phyloP scores from a whole-genome alignment of 2,329 filamentous ascomycete species.

The Fonsecaea monophora region DNA sequence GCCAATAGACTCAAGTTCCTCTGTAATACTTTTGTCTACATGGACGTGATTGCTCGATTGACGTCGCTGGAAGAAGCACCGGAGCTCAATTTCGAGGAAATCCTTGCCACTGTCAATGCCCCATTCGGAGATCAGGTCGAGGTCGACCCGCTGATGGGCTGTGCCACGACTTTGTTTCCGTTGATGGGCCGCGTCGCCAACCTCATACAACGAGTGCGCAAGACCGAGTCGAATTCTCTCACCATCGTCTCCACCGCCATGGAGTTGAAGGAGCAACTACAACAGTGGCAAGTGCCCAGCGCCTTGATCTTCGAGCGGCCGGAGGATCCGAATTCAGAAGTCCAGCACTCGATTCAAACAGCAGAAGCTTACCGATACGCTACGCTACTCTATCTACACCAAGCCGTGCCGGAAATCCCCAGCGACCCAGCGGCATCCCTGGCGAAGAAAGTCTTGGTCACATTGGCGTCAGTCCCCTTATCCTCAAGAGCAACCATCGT shows the following conservation, averaged over 20 bases:
- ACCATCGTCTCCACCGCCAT: slow-evolving; percentile 68
- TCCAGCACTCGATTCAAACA: slow-evolving; percentile 70
- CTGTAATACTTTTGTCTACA: slow-evolving; percentile 75
- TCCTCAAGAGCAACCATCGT: slow-evolving; percentile 69
- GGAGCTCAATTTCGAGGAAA: slow-evolving; percentile 60
- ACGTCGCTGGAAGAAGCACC: slow-evolving; percentile 68
- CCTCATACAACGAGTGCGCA: slow-evolving; percentile 68
- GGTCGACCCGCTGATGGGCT: slow-evolving; percentile 75
- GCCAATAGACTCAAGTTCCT: slow-evolving; percentile 66
- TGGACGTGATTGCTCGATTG: slow-evolving; percentile 73
- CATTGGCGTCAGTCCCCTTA: slow-evolving; percentile 68
- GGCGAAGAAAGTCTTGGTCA: slow-evolving; percentile 66
- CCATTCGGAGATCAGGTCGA: slow-evolving; percentile 58
- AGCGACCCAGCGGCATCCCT: slow-evolving; percentile 63
- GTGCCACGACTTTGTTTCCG: slow-evolving; percentile 71
- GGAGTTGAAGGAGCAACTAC: slow-evolving; percentile 65
- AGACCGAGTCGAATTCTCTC: slow-evolving; percentile 62
- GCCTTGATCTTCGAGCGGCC: slow-evolving; percentile 62
- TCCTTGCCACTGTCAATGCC: slow-evolving; percentile 47
- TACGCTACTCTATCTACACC: slow-evolving; percentile 70
- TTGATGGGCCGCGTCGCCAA: slow-evolving; percentile 71
- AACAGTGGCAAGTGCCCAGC: slow-evolving; percentile 66
- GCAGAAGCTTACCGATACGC: slow-evolving; percentile 72
- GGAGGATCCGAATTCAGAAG: slow-evolving; percentile 67
- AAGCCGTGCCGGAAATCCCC: slow-evolving; percentile 72